These are phyloP conservation scores for Trichoderma citrinoviride DNA, from an alignment of 2,329 filamentous ascomycete species.

Conservation along the genomic window DNA sequence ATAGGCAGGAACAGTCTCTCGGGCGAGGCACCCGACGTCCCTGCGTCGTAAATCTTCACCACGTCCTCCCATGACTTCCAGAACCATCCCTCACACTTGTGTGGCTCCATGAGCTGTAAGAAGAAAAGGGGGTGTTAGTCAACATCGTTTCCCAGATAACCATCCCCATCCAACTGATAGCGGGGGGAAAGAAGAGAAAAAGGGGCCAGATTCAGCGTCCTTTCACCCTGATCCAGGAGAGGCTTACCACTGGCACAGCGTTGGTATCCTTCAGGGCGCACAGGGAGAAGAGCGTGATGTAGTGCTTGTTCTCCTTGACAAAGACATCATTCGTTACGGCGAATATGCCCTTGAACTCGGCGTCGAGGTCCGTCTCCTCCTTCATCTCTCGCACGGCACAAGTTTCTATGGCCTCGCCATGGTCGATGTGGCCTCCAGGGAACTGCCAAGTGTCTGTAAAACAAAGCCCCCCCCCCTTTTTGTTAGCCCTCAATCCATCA, in stretches of 20 bases:
- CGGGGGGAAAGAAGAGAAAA: background rate
- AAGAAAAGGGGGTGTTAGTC: background rate
- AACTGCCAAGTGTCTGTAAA: slow-evolving; percentile 59
- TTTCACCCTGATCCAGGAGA: background rate
- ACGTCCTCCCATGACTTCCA: slow-evolving; percentile 49
- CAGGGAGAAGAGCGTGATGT: slow-evolving; percentile 68
- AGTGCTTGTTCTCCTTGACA: slow-evolving; percentile 60
- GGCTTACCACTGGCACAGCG: slow-evolving; percentile 51
- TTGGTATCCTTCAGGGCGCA: slow-evolving; percentile 48
- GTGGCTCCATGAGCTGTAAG: slow-evolving; percentile 42
- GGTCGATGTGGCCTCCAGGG: slow-evolving; percentile 74
- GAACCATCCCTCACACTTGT: slow-evolving; percentile 52
- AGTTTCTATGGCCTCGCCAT: slow-evolving; percentile 57
- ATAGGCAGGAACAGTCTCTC: slow-evolving; percentile 36
- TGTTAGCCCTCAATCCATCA: background rate
- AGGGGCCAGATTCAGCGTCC: background rate
- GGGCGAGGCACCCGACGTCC: slow-evolving; percentile 22
- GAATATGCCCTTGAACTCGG: slow-evolving; percentile 53
- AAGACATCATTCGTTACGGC: slow-evolving; percentile 69
- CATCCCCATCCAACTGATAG: background rate
- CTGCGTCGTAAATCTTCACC: slow-evolving; percentile 28
- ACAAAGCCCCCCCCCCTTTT: slow-evolving; percentile 20
- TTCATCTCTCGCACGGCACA: slow-evolving; percentile 66
- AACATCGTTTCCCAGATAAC: background rate
- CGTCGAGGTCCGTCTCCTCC: slow-evolving; percentile 66